Evolutionary conservation across 1,284 basidiomycete genomes (phyloP), one percentile per base, ranked within the genome.

Genomic region (Boletus semigastroideus): DNA sequence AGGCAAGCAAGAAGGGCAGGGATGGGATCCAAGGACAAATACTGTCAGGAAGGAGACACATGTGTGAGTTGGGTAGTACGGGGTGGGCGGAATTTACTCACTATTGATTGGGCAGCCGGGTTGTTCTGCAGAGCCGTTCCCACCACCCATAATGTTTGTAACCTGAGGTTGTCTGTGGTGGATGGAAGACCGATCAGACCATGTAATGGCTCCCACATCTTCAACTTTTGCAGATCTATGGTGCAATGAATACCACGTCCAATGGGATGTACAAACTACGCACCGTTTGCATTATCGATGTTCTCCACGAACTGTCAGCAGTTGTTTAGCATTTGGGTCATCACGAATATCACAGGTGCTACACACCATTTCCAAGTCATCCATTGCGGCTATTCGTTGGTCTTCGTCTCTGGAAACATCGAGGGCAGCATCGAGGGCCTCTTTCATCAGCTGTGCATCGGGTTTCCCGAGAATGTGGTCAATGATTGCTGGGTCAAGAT

Each of bases 41-140:
- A 93, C 92, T 94, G 31, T 41, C 34, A 41, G 20, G 33, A 39
- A 41, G 42, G 37, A 36, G 49, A 5, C 33, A 10, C 3, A 0
- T 9, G 33, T 12, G 40, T 52, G 38, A 57, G 39, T 19, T 52
- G 20, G 22, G 34, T 28, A 47, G 6, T 37, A 19, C 19, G 16
- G 1, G 7, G 31, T 17, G 12, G 12, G 13, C 9, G 11, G n/a
- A 8, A 16, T 13, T 19, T 10, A 80, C 88, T 62, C 64, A 97
- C 92, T 1, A 87, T 83, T 45, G 83, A 79, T 65, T 98, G 96
- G 0, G 94, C 94, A 48, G 88, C 81, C 5, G 92, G 90, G 62
- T 98, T 99, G 69, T 99, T 98, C 69, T 98, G 95, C 2, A 96
- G 73, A 0, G 96, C 94, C 0, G 96, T 98, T 5, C 96, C 96